A percentile compares a stretch with the other conserved stretches of the same genome.
These are phyloP conservation scores for Torrubiella hemipterigena DNA, from an alignment of 2,329 filamentous ascomycete species.

Conservation along the genomic window DNA sequence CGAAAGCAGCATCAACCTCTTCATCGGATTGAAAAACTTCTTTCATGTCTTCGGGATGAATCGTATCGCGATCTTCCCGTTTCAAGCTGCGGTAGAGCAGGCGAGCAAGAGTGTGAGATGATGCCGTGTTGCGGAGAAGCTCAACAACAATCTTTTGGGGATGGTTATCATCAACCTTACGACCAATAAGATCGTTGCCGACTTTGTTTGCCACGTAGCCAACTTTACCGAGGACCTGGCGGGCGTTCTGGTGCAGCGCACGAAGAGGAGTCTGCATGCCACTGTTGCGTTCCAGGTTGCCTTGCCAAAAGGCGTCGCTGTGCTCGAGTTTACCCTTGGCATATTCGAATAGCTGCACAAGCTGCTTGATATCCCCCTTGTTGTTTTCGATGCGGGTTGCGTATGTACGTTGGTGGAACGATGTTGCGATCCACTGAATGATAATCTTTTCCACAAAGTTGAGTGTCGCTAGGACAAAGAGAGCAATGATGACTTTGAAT, in stretches of 20 bases:
- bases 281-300: constrained; percentile 27
- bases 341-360: constrained; percentile 50
- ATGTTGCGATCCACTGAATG: constrained; percentile 88
- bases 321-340: constrained; percentile 60
- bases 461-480: constrained; percentile 69
- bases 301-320: constrained; percentile 37
- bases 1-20: constrained; percentile 79
- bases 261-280: constrained; percentile 65
- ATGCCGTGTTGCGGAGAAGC: constrained; percentile 57
- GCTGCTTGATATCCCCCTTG: constrained; percentile 68
- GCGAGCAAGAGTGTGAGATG: constrained; percentile 74
- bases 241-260: constrained; percentile 62
- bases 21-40: constrained; percentile 70
- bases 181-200: constrained; percentile 85
- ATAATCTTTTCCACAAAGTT: constrained; percentile 89
- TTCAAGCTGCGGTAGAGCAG: constrained; percentile 81
- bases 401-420: constrained; percentile 85
- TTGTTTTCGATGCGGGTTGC: constrained; percentile 83
- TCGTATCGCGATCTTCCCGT: constrained; percentile 60
- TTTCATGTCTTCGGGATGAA: constrained; percentile 66
- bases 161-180: constrained; percentile 57
- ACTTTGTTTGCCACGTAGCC: constrained; percentile 77
- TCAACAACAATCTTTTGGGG: constrained; percentile 76
- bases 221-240: constrained; percentile 64
- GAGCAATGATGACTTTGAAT: constrained; percentile 73